Base-by-base conservation (phyloP, 2,329 filamentous ascomycete genomes). In the Fusarium neocosmosporiellum region DNA sequence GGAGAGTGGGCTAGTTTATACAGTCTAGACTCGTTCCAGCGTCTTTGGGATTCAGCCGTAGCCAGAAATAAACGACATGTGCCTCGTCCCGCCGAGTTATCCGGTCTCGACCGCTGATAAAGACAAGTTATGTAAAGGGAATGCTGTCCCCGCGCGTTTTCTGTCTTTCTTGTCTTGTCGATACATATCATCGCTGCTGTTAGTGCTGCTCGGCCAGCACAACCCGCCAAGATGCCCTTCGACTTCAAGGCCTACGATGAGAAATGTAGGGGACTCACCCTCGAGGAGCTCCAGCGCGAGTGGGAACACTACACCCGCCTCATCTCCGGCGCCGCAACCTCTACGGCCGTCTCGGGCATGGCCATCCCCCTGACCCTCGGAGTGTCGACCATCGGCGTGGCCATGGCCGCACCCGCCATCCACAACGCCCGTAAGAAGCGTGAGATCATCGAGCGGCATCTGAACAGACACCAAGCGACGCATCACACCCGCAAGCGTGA, bases 231-330 rank as follows among this genome's bases (percentile, higher is more conserved):
- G 9, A 84, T 83, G 82, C 82, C 82, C 6, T 84, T 84, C 69
- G 82, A 84, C 69, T 84, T 83, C 59, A 78, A 80, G n/a, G 77
- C 75, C 4, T 84, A 84, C 69, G 79, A 84, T 50, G 73, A 76
- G 13, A 84, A 84, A 66, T 84, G 83, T 74, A 75, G 77, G 36
- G 78, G 69, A 16, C 75, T 84, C 29, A 79, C 78, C 2, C 74
- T 80, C 4, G 81, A 83, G 34, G 79, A 83, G 34, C 80, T 84
- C 14, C 82, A 84, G 50, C 75, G 78, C 20, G 82, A 84, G 70
- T 84, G 83, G 83, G 78, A 84, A 63, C 83, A 84, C 70, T 84
- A 85, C 53, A 84, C 83, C 6, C 80, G 83, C 18, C 80, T 83
- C 4, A 79, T 85, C 9, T 78, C 83, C 0, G 80, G 82, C 14